Conservation (phyloP, 768 basidiomycete species). For the Boletus eberwhitei region DNA sequence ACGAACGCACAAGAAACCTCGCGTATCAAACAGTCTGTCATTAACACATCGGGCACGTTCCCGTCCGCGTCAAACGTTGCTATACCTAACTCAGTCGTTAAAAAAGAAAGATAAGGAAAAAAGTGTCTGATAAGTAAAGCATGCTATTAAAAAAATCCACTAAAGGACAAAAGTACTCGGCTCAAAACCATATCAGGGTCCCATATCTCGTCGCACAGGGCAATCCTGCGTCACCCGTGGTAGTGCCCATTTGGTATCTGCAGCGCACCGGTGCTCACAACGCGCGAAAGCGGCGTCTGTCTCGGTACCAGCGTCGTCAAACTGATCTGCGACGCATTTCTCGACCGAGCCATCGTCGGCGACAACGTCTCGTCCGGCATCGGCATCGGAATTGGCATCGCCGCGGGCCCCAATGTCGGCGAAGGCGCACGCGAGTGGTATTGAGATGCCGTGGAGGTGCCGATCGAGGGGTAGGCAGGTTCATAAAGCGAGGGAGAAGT, state of each 20-base stretch:
- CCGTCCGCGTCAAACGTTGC: neutral
- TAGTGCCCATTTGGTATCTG: conserved; percentile 14
- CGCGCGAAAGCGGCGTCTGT: conserved; percentile 36
- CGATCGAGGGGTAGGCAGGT: conserved; percentile 21
- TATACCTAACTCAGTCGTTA: neutral
- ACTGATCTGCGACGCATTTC: conserved; percentile 66
- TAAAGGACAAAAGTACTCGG: too few species aligned
- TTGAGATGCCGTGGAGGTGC: conserved; percentile 33
- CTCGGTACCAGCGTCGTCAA: conserved; percentile 53
- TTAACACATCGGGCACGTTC: neutral
- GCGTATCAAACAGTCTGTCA: neutral
- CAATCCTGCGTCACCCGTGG: conserved; percentile 1
- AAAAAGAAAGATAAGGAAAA: neutral
- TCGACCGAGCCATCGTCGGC: conserved; percentile 50
- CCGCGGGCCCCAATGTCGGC: conserved; percentile 18
- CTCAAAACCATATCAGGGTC: too few species aligned
- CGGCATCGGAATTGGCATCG: conserved; percentile 4
- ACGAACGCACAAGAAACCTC: neutral
- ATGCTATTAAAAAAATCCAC: neutral
- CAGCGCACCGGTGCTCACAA: conserved; percentile 23
- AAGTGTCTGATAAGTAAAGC: neutral
- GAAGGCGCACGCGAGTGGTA: conserved; percentile 33
- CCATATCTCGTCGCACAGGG: too few species aligned
- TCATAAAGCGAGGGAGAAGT: conserved; percentile 16
- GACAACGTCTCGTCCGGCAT: conserved; percentile 22